Percentiles rank a stretch among this genome's conserved stretches.
Conservation (phyloP, 352 stramenopile genomes). For the Peronospora farinosa region DNA sequence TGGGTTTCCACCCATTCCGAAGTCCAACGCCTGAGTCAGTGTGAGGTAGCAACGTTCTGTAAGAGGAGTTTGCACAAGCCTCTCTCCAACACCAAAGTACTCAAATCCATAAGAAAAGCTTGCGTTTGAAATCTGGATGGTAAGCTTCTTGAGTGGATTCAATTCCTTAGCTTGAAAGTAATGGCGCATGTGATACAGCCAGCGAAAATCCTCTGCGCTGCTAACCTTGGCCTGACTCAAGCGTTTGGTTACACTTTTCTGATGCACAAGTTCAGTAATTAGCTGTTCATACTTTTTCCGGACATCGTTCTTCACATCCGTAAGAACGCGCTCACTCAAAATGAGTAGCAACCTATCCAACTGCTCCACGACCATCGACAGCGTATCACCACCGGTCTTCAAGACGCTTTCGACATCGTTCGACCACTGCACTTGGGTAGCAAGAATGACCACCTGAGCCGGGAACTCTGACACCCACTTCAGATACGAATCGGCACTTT, state of each 20-base stretch:
- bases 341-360: constrained; percentile 88
- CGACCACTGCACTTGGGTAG: constrained; percentile 97
- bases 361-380: constrained; percentile 48
- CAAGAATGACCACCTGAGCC: constrained; percentile 98
- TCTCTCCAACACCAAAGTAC: constrained; percentile 98
- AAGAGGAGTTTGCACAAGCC: constrained; percentile 98
- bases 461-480: constrained; percentile 97
- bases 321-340: constrained; percentile 94
- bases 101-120: constrained; percentile 99
- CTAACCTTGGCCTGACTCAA: constrained; percentile 84
- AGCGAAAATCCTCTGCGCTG: constrained; percentile 93
- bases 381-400: constrained; percentile 42
- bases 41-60: constrained; percentile 99
- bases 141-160: constrained; percentile 89
- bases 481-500: constrained; percentile 85
- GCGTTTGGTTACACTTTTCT: constrained; percentile 95
- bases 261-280: constrained; percentile 99
- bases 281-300: constrained; percentile 99
- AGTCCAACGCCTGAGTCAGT: constrained; percentile 98
- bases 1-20: constrained; percentile 97
- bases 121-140: constrained; percentile 97
- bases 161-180: constrained; percentile 89
- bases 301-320: constrained; percentile 90
- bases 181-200: constrained; percentile 99
- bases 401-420: constrained; percentile 90